Evolutionary conservation across 2,329 filamentous ascomycete species (phyloP).

Genomic region (Colletotrichum tropicale): DNA sequence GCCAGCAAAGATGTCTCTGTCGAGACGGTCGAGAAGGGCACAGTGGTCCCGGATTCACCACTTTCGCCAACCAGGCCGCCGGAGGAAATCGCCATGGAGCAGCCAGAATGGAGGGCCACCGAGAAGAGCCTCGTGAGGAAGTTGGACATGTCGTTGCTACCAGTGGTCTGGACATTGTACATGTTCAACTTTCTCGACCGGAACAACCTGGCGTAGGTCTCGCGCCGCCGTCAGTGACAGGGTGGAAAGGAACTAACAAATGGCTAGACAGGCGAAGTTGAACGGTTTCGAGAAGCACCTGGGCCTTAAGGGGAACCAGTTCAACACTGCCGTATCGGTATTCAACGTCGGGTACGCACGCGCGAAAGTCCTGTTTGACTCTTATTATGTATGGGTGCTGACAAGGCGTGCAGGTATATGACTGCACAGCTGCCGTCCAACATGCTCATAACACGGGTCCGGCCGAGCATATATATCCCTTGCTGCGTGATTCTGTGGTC

Average conservation of each 20-base stretch:
- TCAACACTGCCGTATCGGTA: conserved; percentile 15
- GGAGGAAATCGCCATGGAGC: not conserved
- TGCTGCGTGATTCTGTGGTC: conserved; percentile 21
- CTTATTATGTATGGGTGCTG: not conserved
- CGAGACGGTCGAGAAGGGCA: not conserved
- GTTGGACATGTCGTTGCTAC: conserved; percentile 28
- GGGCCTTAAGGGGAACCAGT: conserved; percentile 15
- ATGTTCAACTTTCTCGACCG: conserved; percentile 22
- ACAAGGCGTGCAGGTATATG: conserved; percentile 18
- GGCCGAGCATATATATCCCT: conserved; percentile 25
- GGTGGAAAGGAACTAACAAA: not conserved
- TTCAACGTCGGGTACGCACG: conserved; percentile 12
- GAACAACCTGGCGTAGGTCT: conserved; percentile 21
- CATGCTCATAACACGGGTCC: conserved; percentile 23
- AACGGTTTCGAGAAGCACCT: conserved; percentile 13
- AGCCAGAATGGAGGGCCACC: conserved; percentile 3
- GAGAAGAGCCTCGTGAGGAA: conserved; percentile 23
- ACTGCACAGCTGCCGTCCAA: conserved; percentile 25
- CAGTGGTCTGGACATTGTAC: conserved; percentile 18
- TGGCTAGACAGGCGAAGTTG: conserved; percentile 12
- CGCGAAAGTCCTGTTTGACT: not conserved
- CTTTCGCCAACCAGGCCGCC: not conserved
- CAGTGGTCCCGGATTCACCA: not conserved
- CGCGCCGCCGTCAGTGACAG: too few relatives aligned
- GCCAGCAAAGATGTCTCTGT: not conserved